Base-by-base conservation (phyloP, 345 rosid species). In the Euphorbia peplus region DNA sequence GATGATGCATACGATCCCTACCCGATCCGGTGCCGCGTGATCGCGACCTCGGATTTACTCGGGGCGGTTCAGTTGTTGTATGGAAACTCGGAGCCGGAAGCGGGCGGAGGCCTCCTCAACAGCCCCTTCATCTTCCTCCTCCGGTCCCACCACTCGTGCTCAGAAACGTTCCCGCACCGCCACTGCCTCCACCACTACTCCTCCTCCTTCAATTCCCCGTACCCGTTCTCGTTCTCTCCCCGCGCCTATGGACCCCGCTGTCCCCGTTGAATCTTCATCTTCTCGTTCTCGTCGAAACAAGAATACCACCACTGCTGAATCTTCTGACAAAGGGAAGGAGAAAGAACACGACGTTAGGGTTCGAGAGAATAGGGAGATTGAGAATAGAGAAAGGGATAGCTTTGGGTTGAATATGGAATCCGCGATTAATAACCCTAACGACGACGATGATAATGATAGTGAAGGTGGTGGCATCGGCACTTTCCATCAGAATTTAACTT, bases 61-160 rank as follows among this genome's bases (percentile, higher is more conserved):
- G 83, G 77, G 81, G 77, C 14, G 70, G 78, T 71, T 75, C 74
- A 63, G 88, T 76, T 88, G 55, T 88, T 95, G 99, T 95, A 95
- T 92, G 99, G 99, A 95, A 95, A 95, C 98, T 87, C 96, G 99
- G 69, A 90, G 99, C 95, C 97, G 99, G 84, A 95, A 95, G 92
- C 91, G 99, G 96, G 99, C 97, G 97, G 98, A 95, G 99, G 98
- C 96, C 84, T 83, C 98, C 95, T 95, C 97, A 87, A 69, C 96
- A 81, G 91, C 96, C 89, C 93, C 95, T 75, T 85, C 96, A 68
- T 76, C 87, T 69, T 83, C 95, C 53, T 76, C 96, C 51, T 82
- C 96, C 30, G 88, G 90, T 76, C 92, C 96, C 25, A 81, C 86
- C 77, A 84, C 97, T 70, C 97, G 96, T 63, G 72, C 89, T 41